Conservation (phyloP, 1,139 yeast species). For the Geotrichum australiense region DNA sequence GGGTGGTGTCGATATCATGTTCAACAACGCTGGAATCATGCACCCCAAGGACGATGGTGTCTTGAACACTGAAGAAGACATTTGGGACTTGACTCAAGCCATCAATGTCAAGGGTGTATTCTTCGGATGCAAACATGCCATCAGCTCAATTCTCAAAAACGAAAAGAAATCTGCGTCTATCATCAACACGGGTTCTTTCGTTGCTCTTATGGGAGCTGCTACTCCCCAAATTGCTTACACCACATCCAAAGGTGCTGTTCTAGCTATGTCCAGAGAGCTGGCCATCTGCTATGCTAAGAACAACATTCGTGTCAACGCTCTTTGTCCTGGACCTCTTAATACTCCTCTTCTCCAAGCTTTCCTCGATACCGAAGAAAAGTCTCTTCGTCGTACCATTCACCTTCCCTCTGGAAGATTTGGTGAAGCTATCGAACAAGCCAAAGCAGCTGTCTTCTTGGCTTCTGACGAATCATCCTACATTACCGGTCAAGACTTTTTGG, state of each 20-base stretch:
- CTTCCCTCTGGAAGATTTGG: constrained; percentile 47
- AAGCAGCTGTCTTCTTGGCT: constrained; percentile 73
- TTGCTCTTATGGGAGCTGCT: constrained; percentile 44
- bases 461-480: constrained; percentile 74
- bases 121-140: constrained; percentile 50
- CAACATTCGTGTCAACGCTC: constrained; percentile 59
- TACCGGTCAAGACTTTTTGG: constrained; percentile 75
- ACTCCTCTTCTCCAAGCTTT: constrained; percentile 52
- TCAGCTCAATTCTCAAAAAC: constrained; percentile 44
- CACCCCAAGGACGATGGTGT: constrained; percentile 55
- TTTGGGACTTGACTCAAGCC: constrained; percentile 46
- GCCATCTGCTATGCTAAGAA: constrained; percentile 64
- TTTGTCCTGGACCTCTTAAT: constrained; percentile 60
- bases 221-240: constrained; percentile 37
- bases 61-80: constrained; percentile 36
- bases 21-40: constrained; percentile 73
- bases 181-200: constrained; percentile 57
- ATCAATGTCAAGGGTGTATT: constrained; percentile 52
- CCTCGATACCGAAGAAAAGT: constrained; percentile 36
- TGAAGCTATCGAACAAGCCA: constrained; percentile 69
- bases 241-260: constrained; percentile 38
- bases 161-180: constrained; percentile 47
- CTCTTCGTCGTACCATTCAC: constrained; percentile 43
- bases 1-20: constrained; percentile 56
- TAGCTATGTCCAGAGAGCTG: constrained; percentile 50